Evolutionary conservation across 495 filamentous ascomycete genomes (phyloP), one percentile per base, ranked within the genome.

Genomic region (Penicillium riverlandense): DNA sequence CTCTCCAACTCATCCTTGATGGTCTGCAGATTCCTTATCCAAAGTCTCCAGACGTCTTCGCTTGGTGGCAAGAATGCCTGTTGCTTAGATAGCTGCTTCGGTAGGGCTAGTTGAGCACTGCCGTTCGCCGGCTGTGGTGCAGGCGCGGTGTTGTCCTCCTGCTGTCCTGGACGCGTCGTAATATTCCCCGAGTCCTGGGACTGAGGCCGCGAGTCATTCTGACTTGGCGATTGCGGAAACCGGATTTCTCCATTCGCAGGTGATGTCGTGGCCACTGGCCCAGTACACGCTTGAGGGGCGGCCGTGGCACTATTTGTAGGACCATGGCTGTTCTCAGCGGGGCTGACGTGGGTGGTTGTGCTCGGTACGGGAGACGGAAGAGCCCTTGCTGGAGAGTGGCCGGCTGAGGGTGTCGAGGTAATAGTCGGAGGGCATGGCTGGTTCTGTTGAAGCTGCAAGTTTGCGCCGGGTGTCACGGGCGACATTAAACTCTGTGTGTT

Each of bases 401-500:
- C 38, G 30, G 44, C 44, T 29, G 22, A 22, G 22, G 22, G 22
- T 4, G 4, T 22, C 22, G 22, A 22, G 22, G 6, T 22, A 3
- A 6, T 22, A 3, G 22, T 22, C 22, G 22, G 22, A 22, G 2
- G 22, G 22, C 22, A 22, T 22, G 22, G 22, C 22, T 22, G 22
- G 22, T 22, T 22, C 22, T 22, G 22, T 22, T 22, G 22, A 22
- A 35, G 30, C 22, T 33, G 51, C 5, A 50, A 37, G 14, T 15
- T 53, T 8, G 33, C 49, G 14, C 50, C 49, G 4, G 63, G 55
- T 14, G 53, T 61, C 34, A 59, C 51, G 3, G 61, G 57, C 13
- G 59, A 65, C 40, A 55, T 53, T 34, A 51, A 54, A 34, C 2
- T 22, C 22, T 22, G 22, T 4, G 22, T 4, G 22, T 3, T 16